Percentiles rank a stretch among this genome's conserved stretches.
Conservation (phyloP, 1,284 basidiomycete species). For the Naganishia liquefaciens region DNA sequence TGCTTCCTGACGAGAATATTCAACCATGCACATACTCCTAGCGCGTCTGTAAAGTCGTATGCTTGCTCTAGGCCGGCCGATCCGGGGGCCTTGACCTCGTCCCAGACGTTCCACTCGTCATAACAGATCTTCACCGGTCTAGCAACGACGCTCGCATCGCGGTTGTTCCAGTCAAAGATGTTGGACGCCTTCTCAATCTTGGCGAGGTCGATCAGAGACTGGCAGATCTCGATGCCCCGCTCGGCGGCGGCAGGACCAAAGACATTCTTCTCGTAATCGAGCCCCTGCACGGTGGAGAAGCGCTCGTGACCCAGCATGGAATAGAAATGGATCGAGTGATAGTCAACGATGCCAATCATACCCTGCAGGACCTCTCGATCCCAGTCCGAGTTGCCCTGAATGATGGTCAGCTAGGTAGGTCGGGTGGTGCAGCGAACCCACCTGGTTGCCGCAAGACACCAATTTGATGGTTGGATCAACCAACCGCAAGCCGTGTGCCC, state of each 20-base stretch:
- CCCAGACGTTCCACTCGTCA: constrained; percentile 62
- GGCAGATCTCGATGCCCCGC: constrained; percentile 52
- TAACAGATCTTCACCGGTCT: constrained; percentile 56
- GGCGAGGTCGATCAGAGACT: constrained; percentile 54
- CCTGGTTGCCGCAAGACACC: constrained; percentile 64
- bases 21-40: constrained; percentile 64
- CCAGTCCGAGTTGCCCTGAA: constrained; percentile 50
- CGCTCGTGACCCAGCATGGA: constrained; percentile 44
- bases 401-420: not conserved
- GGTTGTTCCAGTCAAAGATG: constrained; percentile 33
- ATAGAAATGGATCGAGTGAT: constrained; percentile 54
- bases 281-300: constrained; percentile 33
- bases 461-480: constrained; percentile 64
- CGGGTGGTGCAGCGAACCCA: constrained; percentile 24
- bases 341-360: constrained; percentile 48
- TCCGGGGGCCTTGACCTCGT: constrained; percentile 53
- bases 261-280: constrained; percentile 56
- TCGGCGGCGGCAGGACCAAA: constrained; percentile 56
- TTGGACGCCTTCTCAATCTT: constrained; percentile 42
- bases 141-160: constrained; percentile 35
- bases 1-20: constrained; percentile 66
- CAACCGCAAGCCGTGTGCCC: constrained; percentile 65
- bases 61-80: constrained; percentile 61
- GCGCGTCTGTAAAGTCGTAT: constrained; percentile 66
- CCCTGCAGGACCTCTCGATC: constrained; percentile 52